phyloP scores from a whole-genome alignment of 495 filamentous ascomycete species.

The Lineolata rhizophorae region DNA sequence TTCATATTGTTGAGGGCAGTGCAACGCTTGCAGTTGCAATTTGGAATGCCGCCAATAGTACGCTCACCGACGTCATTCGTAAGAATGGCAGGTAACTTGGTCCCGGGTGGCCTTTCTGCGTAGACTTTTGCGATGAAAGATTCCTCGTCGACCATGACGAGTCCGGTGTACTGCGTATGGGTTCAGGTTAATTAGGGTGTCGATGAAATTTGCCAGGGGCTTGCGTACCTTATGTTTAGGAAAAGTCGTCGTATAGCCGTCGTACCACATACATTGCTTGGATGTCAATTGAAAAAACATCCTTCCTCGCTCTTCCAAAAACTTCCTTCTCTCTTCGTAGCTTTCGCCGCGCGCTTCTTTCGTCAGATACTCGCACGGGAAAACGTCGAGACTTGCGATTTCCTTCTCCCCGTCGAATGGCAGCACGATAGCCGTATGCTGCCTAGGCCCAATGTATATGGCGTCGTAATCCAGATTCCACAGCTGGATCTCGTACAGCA shows the following conservation, averaged over 20 bases:
- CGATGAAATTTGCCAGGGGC: too few relatives aligned
- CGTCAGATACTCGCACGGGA: conserved; percentile 6
- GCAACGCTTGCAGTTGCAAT: conserved; percentile 7
- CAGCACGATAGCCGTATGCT: neutral
- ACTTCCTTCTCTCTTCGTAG: conserved; percentile 2
- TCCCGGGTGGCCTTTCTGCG: conserved; percentile 2
- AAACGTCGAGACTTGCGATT: conserved; percentile 6
- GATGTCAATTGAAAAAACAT: conserved; percentile 4
- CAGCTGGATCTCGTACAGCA: neutral
- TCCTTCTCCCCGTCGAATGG: conserved; percentile 4
- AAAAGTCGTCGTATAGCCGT: conserved; percentile 6
- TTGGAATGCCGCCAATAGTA: conserved; percentile 6
- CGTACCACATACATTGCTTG: conserved; percentile 9
- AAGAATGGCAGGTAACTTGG: conserved; percentile 3
- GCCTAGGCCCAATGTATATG: neutral
- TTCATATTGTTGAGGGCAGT: conserved; percentile 5
- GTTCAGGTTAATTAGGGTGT: too few relatives aligned
- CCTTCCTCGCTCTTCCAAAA: conserved; percentile 5
- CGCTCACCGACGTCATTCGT: conserved; percentile 6
- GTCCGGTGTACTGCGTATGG: conserved; percentile 4
- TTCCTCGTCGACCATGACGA: conserved; percentile 8
- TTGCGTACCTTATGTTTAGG: too few relatives aligned
- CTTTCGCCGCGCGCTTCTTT: conserved; percentile 5
- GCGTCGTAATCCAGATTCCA: conserved; percentile 1
- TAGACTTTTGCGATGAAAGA: conserved; percentile 4